Percentiles rank a stretch among this genome's conserved stretches.
phyloP scores from a whole-genome alignment of 345 rosid genomes.

The Gossypium sturtianum region DNA sequence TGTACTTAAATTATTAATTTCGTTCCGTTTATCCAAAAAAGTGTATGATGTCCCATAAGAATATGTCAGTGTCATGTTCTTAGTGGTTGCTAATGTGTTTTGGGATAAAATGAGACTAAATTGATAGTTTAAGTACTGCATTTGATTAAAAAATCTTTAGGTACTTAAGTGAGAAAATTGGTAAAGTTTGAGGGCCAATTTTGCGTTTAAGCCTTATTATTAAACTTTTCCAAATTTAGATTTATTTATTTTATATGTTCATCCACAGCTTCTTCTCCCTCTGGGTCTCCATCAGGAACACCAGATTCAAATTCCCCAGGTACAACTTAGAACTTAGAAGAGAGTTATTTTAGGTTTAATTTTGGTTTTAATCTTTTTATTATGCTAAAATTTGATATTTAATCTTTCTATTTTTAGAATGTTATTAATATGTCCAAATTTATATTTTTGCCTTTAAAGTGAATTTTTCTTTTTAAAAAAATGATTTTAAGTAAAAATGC shows the following conservation, averaged over 20 bases:
- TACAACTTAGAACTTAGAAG: neutral
- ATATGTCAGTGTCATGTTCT: too few relatives aligned
- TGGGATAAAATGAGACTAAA: too few relatives aligned
- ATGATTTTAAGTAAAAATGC: too few relatives aligned
- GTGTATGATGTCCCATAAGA: too few relatives aligned
- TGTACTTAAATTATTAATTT: too few relatives aligned
- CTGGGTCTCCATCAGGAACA: neutral
- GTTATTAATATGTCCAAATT: neutral
- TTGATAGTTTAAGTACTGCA: too few relatives aligned
- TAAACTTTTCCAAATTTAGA: neutral
- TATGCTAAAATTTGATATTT: neutral
- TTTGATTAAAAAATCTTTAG: too few relatives aligned
- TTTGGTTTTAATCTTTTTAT: neutral
- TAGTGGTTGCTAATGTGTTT: too few relatives aligned
- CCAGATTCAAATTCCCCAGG: neutral
- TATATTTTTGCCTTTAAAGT: neutral
- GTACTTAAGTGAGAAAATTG: too few relatives aligned
- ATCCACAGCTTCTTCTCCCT: neutral
- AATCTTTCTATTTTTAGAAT: neutral
- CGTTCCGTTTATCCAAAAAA: too few relatives aligned
- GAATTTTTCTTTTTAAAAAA: neutral
- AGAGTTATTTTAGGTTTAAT: neutral
- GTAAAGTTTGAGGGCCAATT: too few relatives aligned
- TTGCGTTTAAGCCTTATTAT: neutral
- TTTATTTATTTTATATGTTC: neutral